These are phyloP conservation scores for Cyberlindnera mycetangii DNA, from an alignment of 805 yeast species.

Conservation along the genomic window DNA sequence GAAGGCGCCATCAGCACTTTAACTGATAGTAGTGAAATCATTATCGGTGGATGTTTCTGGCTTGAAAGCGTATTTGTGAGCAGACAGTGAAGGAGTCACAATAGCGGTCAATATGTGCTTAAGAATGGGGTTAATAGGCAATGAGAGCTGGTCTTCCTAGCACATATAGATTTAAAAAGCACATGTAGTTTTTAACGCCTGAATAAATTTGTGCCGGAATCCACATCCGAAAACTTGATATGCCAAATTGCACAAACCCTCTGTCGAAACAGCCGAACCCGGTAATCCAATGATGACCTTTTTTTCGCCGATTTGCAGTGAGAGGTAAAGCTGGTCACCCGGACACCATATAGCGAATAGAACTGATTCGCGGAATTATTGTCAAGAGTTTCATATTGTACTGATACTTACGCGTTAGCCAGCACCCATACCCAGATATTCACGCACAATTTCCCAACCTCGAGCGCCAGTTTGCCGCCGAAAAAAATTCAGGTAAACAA, in stretches of 20 bases:
- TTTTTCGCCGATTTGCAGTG: background rate
- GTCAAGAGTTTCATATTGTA: background rate
- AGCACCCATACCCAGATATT: slow-evolving; percentile 9
- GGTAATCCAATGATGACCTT: background rate
- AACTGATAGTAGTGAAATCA: slow-evolving; percentile 5
- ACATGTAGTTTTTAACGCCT: background rate
- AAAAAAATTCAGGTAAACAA: slow-evolving; percentile 13
- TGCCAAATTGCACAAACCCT: background rate
- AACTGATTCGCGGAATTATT: background rate
- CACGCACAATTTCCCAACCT: slow-evolving; percentile 13
- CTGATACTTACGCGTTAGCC: slow-evolving; percentile 8
- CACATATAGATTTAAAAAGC: background rate
- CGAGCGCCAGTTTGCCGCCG: slow-evolving; percentile 1
- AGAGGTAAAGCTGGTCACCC: slow-evolving; percentile 1
- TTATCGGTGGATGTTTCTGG: too few relatives aligned
- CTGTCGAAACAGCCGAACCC: too few relatives aligned
- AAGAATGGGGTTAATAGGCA: too few relatives aligned
- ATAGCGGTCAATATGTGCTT: slow-evolving; percentile 1
- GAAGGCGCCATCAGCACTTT: slow-evolving; percentile 8
- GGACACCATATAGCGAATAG: slow-evolving; percentile 9
- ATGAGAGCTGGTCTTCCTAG: too few relatives aligned
- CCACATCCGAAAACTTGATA: background rate
- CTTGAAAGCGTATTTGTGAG: background rate
- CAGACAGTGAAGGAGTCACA: background rate
- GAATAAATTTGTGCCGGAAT: background rate